These are phyloP conservation scores for Penicillium sp. DNA, from an alignment of 2,329 filamentous ascomycete species.

Conservation along the genomic window DNA sequence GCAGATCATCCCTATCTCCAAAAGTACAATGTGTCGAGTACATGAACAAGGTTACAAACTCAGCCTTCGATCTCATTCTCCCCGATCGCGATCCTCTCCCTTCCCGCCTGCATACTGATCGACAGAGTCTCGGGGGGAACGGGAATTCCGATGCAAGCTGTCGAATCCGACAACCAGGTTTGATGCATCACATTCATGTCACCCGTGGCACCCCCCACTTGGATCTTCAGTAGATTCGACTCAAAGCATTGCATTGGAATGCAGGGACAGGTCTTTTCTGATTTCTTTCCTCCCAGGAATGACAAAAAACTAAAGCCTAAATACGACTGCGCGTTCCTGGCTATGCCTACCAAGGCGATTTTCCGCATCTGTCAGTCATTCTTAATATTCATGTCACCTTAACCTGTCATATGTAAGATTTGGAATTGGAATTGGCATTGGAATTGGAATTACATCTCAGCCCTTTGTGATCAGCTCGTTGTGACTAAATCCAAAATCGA, in stretches of 20 bases:
- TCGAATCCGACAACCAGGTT: constrained; percentile 15
- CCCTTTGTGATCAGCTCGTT: not conserved
- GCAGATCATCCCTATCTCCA: not conserved
- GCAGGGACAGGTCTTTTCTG: constrained; percentile 15
- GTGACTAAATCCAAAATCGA: not conserved
- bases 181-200: constrained; percentile 23
- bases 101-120: constrained; percentile 15
- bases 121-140: constrained; percentile 14
- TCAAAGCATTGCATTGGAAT: constrained; percentile 18
- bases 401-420: constrained; percentile 19
- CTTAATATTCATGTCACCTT: not conserved
- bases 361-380: constrained; percentile 9
- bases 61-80: not conserved
- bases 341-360: constrained; percentile 1
- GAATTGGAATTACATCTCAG: not conserved
- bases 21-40: not conserved
- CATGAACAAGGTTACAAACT: not conserved
- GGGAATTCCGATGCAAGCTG: constrained; percentile 21
- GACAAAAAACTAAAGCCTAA: constrained; percentile 5
- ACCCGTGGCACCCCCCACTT: not conserved
- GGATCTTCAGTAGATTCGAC: constrained; percentile 4
- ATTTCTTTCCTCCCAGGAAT: constrained; percentile 6
- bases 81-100: constrained; percentile 13
- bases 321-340: constrained; percentile 3
- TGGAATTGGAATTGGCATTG: constrained; percentile 3